Evolutionary conservation across 2,329 filamentous ascomycete genomes (phyloP), one percentile per base, ranked within the genome.

Genomic region (Hypocrella siamensis): DNA sequence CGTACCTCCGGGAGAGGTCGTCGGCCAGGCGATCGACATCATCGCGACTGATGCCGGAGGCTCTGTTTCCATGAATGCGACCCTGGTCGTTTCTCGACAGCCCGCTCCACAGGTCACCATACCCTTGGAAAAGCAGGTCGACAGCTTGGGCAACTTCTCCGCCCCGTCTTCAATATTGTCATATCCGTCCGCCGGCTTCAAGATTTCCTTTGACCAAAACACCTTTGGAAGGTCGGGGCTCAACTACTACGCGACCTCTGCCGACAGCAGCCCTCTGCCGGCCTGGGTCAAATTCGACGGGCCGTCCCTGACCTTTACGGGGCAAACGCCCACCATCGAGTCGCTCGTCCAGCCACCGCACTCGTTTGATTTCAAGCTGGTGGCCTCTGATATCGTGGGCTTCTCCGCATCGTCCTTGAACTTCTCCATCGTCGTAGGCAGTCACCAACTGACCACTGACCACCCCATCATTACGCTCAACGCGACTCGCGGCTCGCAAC

Each of bases 251-350:
- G 81, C 82, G 7, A 74, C 79, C 3, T 79, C 81, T 4, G 64
- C 63, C 5, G 70, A 88, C 45, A 80, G 81, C 45, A 81, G 79
- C n/a, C 84, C 85, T 22, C 58, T 93, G 22, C 85, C 85, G 15
- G 76, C 83, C 1, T 93, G 85, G 85, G 60, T 93, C 28, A 58
- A 58, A n/a, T 93, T 93, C 45, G 69, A 90, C 42, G 48, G 67
- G 1, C 48, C 48, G 2, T 61, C 54, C 1, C 56, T 93, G 25
- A 65, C 63, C 1, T 92, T 93, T 43, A 70, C 67, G 1, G 85
- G 85, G 17, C 69, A 56, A 21, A 79, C 78, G 2, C 84, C 83
- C 1, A 57, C 73, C 1, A 61, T 74, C 29, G 66, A 70, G 35
- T 72, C 70, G 18, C 59, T 78, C 8, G 54, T 73, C 22, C 68